phyloP scores from a whole-genome alignment of 2,329 filamentous ascomycete genomes.

The Pyrenochaeta sp. region DNA sequence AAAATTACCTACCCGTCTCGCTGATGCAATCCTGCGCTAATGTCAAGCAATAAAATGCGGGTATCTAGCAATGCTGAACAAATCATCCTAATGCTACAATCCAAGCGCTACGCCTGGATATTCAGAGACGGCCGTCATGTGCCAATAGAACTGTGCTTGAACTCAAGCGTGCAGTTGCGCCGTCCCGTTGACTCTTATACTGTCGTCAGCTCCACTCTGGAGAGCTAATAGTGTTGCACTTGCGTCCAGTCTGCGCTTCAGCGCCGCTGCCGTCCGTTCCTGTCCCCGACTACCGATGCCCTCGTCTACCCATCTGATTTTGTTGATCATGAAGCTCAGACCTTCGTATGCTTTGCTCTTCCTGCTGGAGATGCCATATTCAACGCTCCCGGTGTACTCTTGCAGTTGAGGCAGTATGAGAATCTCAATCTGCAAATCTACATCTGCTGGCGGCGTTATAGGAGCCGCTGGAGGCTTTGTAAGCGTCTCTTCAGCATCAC shows the following conservation, averaged over 20 bases:
- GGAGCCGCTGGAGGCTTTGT: constrained; percentile 60
- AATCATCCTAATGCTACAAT: constrained; percentile 32
- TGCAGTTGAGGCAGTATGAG: constrained; percentile 82
- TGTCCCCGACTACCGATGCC: constrained; percentile 57
- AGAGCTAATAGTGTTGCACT: constrained; percentile 45
- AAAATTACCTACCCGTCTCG: not conserved
- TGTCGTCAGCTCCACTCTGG: constrained; percentile 36
- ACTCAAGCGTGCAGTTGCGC: constrained; percentile 40
- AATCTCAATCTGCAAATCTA: constrained; percentile 87
- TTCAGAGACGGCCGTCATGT: constrained; percentile 20
- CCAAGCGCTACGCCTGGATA: constrained; percentile 17
- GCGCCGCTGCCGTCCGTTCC: constrained; percentile 47
- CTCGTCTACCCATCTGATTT: constrained; percentile 86
- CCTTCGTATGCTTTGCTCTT: constrained; percentile 86
- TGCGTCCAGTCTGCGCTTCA: constrained; percentile 48
- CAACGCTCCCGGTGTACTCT: constrained; percentile 76
- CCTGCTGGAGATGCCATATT: constrained; percentile 83
- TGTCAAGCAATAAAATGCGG: constrained; percentile 41
- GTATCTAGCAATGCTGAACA: constrained; percentile 52
- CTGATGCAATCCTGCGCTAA: constrained; percentile 16
- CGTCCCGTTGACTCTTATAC: constrained; percentile 33
- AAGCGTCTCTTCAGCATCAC: constrained; percentile 54
- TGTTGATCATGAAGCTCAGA: constrained; percentile 85
- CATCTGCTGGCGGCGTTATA: constrained; percentile 69
- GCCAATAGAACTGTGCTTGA: constrained; percentile 8